Evolutionary conservation across 192 early-diverging fungal species (phyloP).

Genomic region (Podila clonocystis): DNA sequence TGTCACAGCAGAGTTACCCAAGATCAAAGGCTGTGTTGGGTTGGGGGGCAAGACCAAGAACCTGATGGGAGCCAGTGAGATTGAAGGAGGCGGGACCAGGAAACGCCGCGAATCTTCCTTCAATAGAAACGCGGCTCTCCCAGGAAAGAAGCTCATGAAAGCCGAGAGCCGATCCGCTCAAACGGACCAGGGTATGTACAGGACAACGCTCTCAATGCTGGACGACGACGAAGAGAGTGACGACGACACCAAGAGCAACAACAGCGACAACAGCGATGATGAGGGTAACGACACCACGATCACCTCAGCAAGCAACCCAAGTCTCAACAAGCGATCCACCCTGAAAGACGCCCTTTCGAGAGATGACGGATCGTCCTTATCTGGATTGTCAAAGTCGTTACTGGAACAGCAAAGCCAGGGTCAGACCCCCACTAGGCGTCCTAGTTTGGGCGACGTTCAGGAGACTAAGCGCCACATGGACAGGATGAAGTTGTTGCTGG

Average conservation of each 20-base stretch:
- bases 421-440: conserved; percentile 11
- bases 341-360: not conserved
- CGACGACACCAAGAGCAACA: not conserved
- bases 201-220: not conserved
- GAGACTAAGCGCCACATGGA: conserved; percentile 40
- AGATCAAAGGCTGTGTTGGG: conserved; percentile 32
- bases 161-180: not conserved
- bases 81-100: conserved; percentile 9
- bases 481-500: conserved; percentile 40
- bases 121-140: not conserved
- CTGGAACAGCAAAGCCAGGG: conserved; percentile 36
- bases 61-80: not conserved
- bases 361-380: conserved; percentile 2
- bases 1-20: conserved; percentile 28
- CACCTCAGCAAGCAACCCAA: not conserved
- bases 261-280: conserved; percentile 11
- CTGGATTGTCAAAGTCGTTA: conserved; percentile 17
- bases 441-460: not conserved
- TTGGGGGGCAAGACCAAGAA: conserved; percentile 27
- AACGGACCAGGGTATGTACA: conserved; percentile 13
- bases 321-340: not conserved
- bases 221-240: conserved; percentile 28
- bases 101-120: conserved; percentile 23
- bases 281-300: conserved; percentile 13
- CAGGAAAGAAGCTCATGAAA: conserved; percentile 30